Percentiles rank a stretch among this genome's conserved stretches.
phyloP scores from a whole-genome alignment of 2,329 filamentous ascomycete species.

The Talaromyces sp. region DNA sequence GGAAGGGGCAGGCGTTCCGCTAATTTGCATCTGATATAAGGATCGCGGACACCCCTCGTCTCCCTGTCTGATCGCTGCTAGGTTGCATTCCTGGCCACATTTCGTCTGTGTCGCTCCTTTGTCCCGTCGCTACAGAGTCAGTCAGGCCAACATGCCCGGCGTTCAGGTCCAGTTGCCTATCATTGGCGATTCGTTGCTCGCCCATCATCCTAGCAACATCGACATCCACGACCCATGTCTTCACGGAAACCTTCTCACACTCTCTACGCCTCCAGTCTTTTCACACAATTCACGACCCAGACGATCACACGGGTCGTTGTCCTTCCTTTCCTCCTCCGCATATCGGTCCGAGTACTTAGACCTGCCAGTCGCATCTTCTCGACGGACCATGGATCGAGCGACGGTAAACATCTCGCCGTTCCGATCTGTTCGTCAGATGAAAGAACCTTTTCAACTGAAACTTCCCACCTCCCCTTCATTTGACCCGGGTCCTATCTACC shows the following conservation, averaged over 20 bases:
- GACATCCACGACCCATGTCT: slow-evolving; percentile 7
- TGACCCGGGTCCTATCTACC: slow-evolving; percentile 17
- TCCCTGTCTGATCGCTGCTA: slow-evolving; percentile 9
- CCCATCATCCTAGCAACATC: slow-evolving; percentile 7
- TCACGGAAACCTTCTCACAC: slow-evolving; percentile 11
- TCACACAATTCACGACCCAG: slow-evolving; percentile 27
- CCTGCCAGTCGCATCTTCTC: slow-evolving; percentile 20
- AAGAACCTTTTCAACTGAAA: slow-evolving; percentile 34
- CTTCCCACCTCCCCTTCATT: slow-evolving; percentile 30
- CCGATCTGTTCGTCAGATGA: slow-evolving; percentile 36
- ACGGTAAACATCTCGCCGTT: slow-evolving; percentile 31
- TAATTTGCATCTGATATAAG: slow-evolving; percentile 9
- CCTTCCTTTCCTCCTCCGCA: slow-evolving; percentile 29
- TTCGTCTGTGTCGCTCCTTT: slow-evolving; percentile 5
- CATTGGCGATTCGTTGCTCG: slow-evolving; percentile 16
- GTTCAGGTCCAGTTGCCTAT: slow-evolving; percentile 24
- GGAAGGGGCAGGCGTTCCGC: slow-evolving; percentile 9
- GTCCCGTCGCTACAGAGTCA: slow-evolving; percentile 13
- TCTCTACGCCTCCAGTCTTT: slow-evolving; percentile 20
- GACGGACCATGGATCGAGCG: slow-evolving; percentile 23
- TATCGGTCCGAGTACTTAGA: slow-evolving; percentile 27
- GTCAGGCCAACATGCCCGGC: slow-evolving; percentile 24
- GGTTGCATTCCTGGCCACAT: slow-evolving; percentile 11
- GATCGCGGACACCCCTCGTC: slow-evolving; percentile 7
- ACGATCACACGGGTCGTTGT: slow-evolving; percentile 29